Conservation (phyloP, 2,329 filamentous ascomycete species). For the Herpotrichia juniperi region DNA sequence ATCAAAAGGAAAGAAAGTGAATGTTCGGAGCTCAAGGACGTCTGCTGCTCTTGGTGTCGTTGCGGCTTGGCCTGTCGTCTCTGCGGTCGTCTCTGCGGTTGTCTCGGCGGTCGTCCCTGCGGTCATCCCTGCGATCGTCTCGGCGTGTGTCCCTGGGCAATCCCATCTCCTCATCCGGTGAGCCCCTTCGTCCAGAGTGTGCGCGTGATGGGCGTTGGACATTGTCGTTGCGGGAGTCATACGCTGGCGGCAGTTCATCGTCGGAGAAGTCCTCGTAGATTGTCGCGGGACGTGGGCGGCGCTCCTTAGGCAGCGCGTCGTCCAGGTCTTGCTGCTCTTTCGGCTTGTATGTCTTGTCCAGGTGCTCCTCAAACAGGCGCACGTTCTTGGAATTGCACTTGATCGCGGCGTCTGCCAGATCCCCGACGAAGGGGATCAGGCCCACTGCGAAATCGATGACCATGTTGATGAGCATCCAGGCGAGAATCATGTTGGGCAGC, state of each 20-base stretch:
- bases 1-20: no score
- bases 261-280: constrained; percentile 54
- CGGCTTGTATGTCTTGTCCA: constrained; percentile 70
- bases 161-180: constrained; percentile 41
- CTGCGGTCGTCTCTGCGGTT: no score
- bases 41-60: no score
- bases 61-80: no score
- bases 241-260: constrained; percentile 39
- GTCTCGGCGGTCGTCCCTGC: no score
- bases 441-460: constrained; percentile 75
- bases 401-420: constrained; percentile 73
- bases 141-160: constrained; percentile 25
- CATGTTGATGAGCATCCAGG: constrained; percentile 83
- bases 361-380: constrained; percentile 69
- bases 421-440: constrained; percentile 77
- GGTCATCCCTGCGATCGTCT: no score
- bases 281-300: constrained; percentile 50
- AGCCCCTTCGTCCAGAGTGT: constrained; percentile 33
- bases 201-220: constrained; percentile 36
- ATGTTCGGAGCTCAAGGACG: no score
- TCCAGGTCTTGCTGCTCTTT: constrained; percentile 30
- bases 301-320: constrained; percentile 22
- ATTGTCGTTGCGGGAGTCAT: constrained; percentile 28
- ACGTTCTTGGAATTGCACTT: constrained; percentile 80
- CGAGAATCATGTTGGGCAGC: constrained; percentile 65